Conservation (phyloP, 352 stramenopile genomes). For the Pythium utonaiense region DNA sequence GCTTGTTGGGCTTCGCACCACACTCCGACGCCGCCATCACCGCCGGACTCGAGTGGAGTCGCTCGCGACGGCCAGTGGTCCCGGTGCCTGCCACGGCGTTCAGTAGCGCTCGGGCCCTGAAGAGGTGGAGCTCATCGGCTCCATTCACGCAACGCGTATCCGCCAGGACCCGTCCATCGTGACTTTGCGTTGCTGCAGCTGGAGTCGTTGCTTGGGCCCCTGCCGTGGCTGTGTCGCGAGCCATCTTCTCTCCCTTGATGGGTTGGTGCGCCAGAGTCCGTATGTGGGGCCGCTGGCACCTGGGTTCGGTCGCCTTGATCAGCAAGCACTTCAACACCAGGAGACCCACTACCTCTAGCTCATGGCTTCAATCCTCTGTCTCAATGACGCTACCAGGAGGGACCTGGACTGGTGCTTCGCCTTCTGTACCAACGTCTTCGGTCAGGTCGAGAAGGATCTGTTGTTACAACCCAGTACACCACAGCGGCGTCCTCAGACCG, state of each 20-base stretch:
- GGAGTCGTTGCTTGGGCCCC: background rate
- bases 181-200: background rate
- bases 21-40: constrained; percentile 2
- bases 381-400: no score
- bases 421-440: background rate
- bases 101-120: constrained; percentile 12
- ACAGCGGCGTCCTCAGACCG: background rate
- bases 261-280: constrained; percentile 4
- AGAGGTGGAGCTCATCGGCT: constrained; percentile 8
- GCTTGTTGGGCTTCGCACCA: background rate
- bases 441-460: background rate
- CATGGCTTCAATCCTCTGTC: background rate
- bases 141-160: background rate
- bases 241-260: constrained; percentile 2
- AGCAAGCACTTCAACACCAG: background rate
- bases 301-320: background rate
- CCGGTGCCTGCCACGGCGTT: constrained; percentile 3
- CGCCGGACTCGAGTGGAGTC: constrained; percentile 19
- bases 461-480: no score
- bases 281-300: constrained; percentile 4
- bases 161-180: background rate
- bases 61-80: background rate
- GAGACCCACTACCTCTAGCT: no score
- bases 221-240: constrained; percentile 2
- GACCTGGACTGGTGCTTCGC: background rate